Base-by-base conservation (phyloP, 495 filamentous ascomycete genomes). In the Penicillium steckii region DNA sequence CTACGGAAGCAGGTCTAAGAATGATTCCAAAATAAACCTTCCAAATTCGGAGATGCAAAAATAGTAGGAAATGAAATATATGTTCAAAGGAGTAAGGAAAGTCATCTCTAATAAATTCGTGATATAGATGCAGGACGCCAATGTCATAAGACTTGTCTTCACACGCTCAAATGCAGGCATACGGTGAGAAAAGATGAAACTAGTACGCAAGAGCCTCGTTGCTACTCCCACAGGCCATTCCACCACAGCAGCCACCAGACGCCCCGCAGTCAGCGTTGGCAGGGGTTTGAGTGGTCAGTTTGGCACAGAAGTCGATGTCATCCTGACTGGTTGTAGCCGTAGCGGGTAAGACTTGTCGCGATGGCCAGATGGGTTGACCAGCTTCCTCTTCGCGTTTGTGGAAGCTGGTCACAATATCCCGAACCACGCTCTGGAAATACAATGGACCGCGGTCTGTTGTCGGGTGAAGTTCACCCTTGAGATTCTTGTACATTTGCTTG, bases 341-440 rank as follows among this genome's bases (percentile, higher is more conserved):
- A 15, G 35, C 43, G 15, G 72, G 71, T 23, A 74, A 40, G 6
- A 35, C 55, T 54, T 76, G 75, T 19, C 71, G 65, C 3, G 78
- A 77, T 8, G 79, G 79, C 75, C 76, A 81, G 37, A 79, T 67
- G 59, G 79, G 67, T 30, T 61, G 33, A 18, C 65, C 61, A 2
- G 55, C 64, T 24, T 64, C 55, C 47, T 77, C 57, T 51, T 82
- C 79, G 3, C 56, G 55, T 46, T 72, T 50, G 38, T 62, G 54
- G 56, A 78, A 75, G 19, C 60, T 57, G 8, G 52, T 62, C 10
- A 81, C 62, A 29, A 72, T 46, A 4, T 76, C 71, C 4, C 71
- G 64, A 4, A 76, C 68, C 13, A 60, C 23, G 30, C 64, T 70
- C 65, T 80, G 77, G 66, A 79, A 80, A 57, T 66, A 67, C 6